Evolutionary conservation across 345 rosid genomes (phyloP).

Genomic region (Turnera subulata): DNA sequence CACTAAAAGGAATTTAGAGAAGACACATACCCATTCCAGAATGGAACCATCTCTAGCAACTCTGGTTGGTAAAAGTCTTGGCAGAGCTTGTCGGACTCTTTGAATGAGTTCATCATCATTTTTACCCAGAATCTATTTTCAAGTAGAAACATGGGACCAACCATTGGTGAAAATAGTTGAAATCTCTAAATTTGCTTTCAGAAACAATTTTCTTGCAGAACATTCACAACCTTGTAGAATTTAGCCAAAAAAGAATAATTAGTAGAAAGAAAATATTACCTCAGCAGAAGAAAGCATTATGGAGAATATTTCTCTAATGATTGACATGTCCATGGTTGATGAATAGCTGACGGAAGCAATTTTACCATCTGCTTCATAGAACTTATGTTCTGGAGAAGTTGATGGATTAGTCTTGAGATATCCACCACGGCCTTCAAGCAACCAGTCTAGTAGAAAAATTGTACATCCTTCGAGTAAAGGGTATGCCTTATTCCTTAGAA

Average conservation of each 20-base stretch:
- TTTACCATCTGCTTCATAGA: conserved; percentile 71
- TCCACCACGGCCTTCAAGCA: conserved; percentile 69
- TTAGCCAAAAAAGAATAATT: too few relatives aligned
- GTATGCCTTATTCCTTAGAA: conserved; percentile 69
- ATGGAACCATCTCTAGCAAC: conserved; percentile 78
- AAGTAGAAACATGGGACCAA: background rate
- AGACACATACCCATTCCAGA: conserved; percentile 79
- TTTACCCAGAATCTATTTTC: conserved; percentile 57
- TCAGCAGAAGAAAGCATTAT: conserved; percentile 68
- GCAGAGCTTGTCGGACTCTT: conserved; percentile 53
- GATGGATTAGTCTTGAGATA: conserved; percentile 91
- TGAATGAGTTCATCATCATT: conserved; percentile 46
- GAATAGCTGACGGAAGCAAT: conserved; percentile 90
- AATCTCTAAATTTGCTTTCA: too few relatives aligned
- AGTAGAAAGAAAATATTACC: conserved; percentile 36
- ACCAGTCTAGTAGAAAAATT: conserved; percentile 78
- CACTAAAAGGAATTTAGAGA: too few relatives aligned
- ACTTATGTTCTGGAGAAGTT: conserved; percentile 91
- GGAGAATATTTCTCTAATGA: conserved; percentile 72
- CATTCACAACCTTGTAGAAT: too few relatives aligned
- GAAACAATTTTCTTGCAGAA: too few relatives aligned
- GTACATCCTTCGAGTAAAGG: conserved; percentile 86
- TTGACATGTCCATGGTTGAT: conserved; percentile 90
- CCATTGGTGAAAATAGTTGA: background rate
- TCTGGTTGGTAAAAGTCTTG: conserved; percentile 66